Evolutionary conservation across 1,284 basidiomycete genomes (phyloP), one percentile per base, ranked within the genome.

Genomic region (Cronartium ribicola): DNA sequence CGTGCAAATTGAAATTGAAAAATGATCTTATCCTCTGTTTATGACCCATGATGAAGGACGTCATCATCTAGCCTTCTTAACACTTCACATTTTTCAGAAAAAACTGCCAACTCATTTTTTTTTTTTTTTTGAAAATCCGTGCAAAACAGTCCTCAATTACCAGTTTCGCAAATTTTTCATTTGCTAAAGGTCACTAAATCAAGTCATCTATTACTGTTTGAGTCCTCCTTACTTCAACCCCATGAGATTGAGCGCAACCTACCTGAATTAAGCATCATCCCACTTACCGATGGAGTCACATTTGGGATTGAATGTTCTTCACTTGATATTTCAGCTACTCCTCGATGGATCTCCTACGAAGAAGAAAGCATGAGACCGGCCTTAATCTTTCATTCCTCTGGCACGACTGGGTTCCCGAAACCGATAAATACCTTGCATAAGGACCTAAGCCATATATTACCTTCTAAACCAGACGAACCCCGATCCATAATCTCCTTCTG

Each of bases 321-420:
- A 43, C 20, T 37, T 14, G 22, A 20, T 39, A 5, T n/a, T 40
- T n/a, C 40, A n/a, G 37, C n/a, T 22, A 14, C 41, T 61, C 4
- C 20, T 76, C 39, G 40, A 20, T 7, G 51, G 51, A 57, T 57
- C 51, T 57, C 51, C 29, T 76, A 41, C 36, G 48, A 29, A 4
- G 69, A 78, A 2, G 75, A 76, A 17, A 68, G 76, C 5, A 77
- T 80, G 17, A 79, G 86, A 22, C 83, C 84, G 1, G 81, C 84
- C 11, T 84, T 86, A 10, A 84, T 88, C 68, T 81, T 88, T n/a
- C 88, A 88, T 76, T 87, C 87, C 3, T 85, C 84, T 0, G 87
- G 87, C 46, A 87, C 86, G 13, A 86, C 86, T 5, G 82, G 85
- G 36, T 81, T 83, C 65, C 83, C 83, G 8, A 85, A 87, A 78